Evolutionary conservation across 1,284 basidiomycete species (phyloP), one percentile per base, ranked within the genome.

Genomic region (Irpex sp.): DNA sequence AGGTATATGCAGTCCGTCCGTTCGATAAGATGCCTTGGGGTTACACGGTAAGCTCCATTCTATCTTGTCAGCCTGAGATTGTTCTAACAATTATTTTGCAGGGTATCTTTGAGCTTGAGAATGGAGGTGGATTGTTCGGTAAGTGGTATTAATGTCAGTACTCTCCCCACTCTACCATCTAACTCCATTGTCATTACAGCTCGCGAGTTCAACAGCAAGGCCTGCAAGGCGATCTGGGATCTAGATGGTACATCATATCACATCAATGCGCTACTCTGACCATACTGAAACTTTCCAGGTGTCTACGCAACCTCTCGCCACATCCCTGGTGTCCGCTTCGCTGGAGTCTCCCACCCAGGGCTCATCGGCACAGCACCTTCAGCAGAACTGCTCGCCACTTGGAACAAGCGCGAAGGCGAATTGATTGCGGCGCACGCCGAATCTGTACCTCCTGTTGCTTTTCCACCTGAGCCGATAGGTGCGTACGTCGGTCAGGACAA

Each of bases 1-100:
- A 19, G 34, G 54, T 26, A 2, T 44, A 47, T 66, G 11, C 11
- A 87, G 87, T 93, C 37, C 79, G 76, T 17, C 87, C 90, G 2
- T 92, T 91, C 70, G 86, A 89, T 21, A 82, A 90, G 71, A 88
- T 89, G 86, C 89, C 89, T 0, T 93, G 91, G 91, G 91, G 91
- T 0, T 93, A 91, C 72, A 90, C 88, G 0, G 86, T 87, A 69
- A 3, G 54, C 31, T 13, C 11, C 62, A 77, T 61, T 55, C 49
- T 52, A 1, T 19, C 62, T 15, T 47, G n/a, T 0, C 2, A 60
- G 47, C 57, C 59, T 67, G 11, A 47, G 11, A 47, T 2, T 47
- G 31, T 34, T 34, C 31, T 1, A 1, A 34, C 61, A 65, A 48
- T 36, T 59, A 36, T 44, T 1, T 47, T 52, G 9, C 61, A 87